These are phyloP conservation scores for Rutstroemia sp. DNA, from an alignment of 2,329 filamentous ascomycete genomes.

Conservation along the genomic window DNA sequence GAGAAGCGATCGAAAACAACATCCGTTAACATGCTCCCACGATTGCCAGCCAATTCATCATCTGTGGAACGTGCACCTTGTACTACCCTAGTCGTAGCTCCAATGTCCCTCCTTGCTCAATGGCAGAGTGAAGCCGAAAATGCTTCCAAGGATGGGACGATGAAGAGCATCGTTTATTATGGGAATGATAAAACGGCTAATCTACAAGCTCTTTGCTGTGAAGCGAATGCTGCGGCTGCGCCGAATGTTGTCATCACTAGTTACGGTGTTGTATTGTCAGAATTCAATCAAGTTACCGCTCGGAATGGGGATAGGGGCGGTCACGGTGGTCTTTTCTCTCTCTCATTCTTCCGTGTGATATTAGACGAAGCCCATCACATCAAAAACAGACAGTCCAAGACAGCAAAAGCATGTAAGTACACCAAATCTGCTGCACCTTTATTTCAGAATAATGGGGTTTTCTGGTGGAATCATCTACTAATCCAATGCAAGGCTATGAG, in stretches of 20 bases:
- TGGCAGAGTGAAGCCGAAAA: conserved; percentile 96
- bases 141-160: conserved; percentile 73
- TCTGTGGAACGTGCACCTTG: conserved; percentile 65
- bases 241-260: conserved; percentile 92
- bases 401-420: conserved; percentile 69
- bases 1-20: conserved; percentile 14
- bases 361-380: conserved; percentile 93
- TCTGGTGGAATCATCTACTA: not conserved
- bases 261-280: conserved; percentile 85
- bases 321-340: conserved; percentile 73
- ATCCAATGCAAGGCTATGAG: conserved; percentile 49
- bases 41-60: conserved; percentile 49
- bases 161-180: conserved; percentile 88
- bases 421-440: not conserved
- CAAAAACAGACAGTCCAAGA: conserved; percentile 86
- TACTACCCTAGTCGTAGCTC: conserved; percentile 91
- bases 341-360: conserved; percentile 92
- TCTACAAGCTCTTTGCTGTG: conserved; percentile 70
- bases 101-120: conserved; percentile 92
- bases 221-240: conserved; percentile 63
- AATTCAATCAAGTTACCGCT: conserved; percentile 70
- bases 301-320: conserved; percentile 56
- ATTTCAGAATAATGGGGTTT: not conserved
- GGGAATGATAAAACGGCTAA: conserved; percentile 77
- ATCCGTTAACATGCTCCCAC: conserved; percentile 54